Evolutionary conservation across 2,329 filamentous ascomycete genomes (phyloP).

Genomic region (Talaromyces islandicus): DNA sequence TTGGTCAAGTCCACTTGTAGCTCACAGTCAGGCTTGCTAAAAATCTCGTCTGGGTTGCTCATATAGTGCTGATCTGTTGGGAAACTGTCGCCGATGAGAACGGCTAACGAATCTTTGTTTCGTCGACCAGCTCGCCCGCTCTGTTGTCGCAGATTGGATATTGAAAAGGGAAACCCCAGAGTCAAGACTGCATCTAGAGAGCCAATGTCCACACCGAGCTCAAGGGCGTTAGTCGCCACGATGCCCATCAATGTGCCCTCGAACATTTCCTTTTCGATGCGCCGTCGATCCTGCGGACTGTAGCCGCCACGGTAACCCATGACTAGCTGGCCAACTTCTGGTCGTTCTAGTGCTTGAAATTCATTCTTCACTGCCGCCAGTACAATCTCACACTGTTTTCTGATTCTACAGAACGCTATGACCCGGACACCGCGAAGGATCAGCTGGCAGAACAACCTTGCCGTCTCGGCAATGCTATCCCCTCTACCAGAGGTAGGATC

Average conservation of each 20-base stretch:
- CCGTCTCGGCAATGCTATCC: conserved; percentile 77
- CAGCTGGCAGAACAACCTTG: conserved; percentile 82
- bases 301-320: conserved; percentile 97
- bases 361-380: conserved; percentile 75
- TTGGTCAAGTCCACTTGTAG: conserved; percentile 90
- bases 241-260: conserved; percentile 89
- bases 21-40: conserved; percentile 83
- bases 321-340: conserved; percentile 70
- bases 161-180: conserved; percentile 91
- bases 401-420: conserved; percentile 85
- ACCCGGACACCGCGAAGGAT: conserved; percentile 82
- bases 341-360: conserved; percentile 63
- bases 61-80: conserved; percentile 95
- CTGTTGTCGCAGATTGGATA: conserved; percentile 90
- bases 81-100: conserved; percentile 83
- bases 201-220: conserved; percentile 92
- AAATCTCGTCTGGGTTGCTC: conserved; percentile 87
- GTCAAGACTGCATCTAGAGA: conserved; percentile 89
- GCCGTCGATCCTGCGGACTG: conserved; percentile 79
- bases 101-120: conserved; percentile 87
- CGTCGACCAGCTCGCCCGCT: conserved; percentile 85
- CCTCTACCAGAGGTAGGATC: conserved; percentile 84
- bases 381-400: conserved; percentile 82
- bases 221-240: conserved; percentile 85
- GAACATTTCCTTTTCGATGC: conserved; percentile 95